Conservation (phyloP, 306 rosid genomes). For the Ziziphus jujuba region DNA sequence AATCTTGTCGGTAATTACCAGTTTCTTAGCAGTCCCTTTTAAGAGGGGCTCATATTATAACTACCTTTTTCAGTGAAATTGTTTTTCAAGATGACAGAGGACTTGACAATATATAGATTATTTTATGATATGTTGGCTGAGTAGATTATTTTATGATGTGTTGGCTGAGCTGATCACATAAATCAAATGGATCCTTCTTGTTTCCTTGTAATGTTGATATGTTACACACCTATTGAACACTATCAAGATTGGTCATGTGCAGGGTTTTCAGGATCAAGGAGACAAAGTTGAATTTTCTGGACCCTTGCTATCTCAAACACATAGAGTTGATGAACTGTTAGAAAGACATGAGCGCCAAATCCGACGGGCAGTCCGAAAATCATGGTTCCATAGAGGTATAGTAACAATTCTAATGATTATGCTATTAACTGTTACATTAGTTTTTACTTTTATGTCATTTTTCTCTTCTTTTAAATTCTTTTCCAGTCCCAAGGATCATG, state of each 20-base stretch:
- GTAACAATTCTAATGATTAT: neutral
- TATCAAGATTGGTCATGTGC: slow-evolving; percentile 25
- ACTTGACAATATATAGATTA: neutral
- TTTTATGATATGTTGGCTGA: no score
- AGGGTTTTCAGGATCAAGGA: slow-evolving; percentile 76
- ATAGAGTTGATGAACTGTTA: slow-evolving; percentile 85
- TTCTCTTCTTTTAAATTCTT: neutral
- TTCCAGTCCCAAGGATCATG: neutral
- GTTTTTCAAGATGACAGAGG: neutral
- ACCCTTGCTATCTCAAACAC: slow-evolving; percentile 81
- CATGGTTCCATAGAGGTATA: slow-evolving; percentile 95
- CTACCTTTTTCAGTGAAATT: neutral
- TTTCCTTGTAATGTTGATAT: neutral
- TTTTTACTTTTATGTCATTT: no score
- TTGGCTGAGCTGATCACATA: slow-evolving; percentile 10
- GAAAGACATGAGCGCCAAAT: slow-evolving; percentile 91
- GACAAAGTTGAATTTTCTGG: slow-evolving; percentile 95
- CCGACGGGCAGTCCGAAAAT: slow-evolving; percentile 61
- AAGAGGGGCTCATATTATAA: neutral
- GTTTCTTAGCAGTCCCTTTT: neutral
- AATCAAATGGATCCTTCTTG: neutral
- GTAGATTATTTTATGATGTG: neutral
- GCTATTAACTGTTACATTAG: neutral
- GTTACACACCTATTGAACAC: neutral
- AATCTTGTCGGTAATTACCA: neutral